These are phyloP conservation scores for Trifolium dubium DNA, from an alignment of 306 rosid species.

Conservation along the genomic window DNA sequence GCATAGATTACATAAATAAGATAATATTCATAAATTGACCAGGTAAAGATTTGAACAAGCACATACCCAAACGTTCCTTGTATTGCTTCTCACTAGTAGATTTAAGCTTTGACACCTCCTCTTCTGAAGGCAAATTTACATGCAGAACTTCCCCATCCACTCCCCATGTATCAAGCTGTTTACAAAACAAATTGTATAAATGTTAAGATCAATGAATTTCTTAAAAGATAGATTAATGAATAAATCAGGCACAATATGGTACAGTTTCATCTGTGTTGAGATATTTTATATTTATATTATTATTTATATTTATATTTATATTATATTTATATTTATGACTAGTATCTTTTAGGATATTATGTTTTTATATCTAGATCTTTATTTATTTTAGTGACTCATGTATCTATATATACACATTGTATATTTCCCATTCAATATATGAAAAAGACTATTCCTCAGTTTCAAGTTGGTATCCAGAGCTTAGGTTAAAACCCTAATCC, in stretches of 20 bases:
- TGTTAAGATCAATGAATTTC: slow-evolving; percentile 21
- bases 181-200: slow-evolving; percentile 27
- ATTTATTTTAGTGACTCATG: too few relatives aligned
- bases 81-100: slow-evolving; percentile 63
- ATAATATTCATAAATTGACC: slow-evolving; percentile 17
- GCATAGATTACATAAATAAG: background rate
- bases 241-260: slow-evolving; percentile 10
- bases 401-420: too few relatives aligned
- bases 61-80: slow-evolving; percentile 62
- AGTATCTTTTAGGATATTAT: too few relatives aligned
- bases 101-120: slow-evolving; percentile 66
- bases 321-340: too few relatives aligned
- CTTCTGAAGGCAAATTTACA: slow-evolving; percentile 67
- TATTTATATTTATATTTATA: too few relatives aligned
- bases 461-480: too few relatives aligned
- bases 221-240: slow-evolving; percentile 26
- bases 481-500: too few relatives aligned
- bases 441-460: too few relatives aligned
- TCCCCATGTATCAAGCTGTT: slow-evolving; percentile 80
- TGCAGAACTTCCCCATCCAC: slow-evolving; percentile 81
- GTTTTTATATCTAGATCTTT: too few relatives aligned
- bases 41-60: slow-evolving; percentile 28
- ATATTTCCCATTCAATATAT: too few relatives aligned
- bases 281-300: too few relatives aligned
- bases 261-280: slow-evolving; percentile 11